Conservation (phyloP, 768 basidiomycete species). For the Lyophyllum semitale region DNA sequence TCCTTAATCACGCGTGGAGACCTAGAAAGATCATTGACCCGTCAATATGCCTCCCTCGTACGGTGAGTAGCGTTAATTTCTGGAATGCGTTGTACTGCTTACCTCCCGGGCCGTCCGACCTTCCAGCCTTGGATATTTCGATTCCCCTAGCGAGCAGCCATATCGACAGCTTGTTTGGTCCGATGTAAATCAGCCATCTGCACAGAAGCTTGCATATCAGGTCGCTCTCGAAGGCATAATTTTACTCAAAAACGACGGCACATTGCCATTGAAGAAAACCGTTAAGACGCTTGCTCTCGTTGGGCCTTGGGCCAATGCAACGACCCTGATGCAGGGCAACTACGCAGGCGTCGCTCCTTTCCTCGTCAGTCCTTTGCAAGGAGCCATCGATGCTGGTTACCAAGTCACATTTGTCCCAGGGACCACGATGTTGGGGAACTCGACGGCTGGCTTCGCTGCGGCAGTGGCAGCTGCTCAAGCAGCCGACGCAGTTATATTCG, state of each 20-base stretch:
- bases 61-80: conserved; percentile 36
- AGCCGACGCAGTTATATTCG: conserved; percentile 53
- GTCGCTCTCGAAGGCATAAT: conserved; percentile 58
- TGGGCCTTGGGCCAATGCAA: conserved; percentile 62
- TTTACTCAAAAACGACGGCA: conserved; percentile 65
- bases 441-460: conserved; percentile 47
- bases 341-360: conserved; percentile 57
- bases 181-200: conserved; percentile 46
- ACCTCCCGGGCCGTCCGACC: conserved; percentile 5
- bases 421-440: conserved; percentile 39
- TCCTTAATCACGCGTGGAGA: conserved; percentile 45
- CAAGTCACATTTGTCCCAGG: conserved; percentile 44
- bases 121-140: conserved; percentile 57
- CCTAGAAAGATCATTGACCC: conserved; percentile 42
- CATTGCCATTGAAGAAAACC: conserved; percentile 48
- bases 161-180: conserved; percentile 51
- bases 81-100: background rate
- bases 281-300: conserved; percentile 56
- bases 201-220: conserved; percentile 50
- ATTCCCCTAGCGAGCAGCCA: conserved; percentile 49
- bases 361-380: conserved; percentile 54
- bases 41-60: conserved; percentile 55
- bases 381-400: conserved; percentile 48
- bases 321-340: conserved; percentile 58
- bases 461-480: conserved; percentile 49